Percentiles rank a stretch among this genome's conserved stretches.
Conservation (phyloP, 371 early-diverging fungal species). For the Saksenaea oblongispora region DNA sequence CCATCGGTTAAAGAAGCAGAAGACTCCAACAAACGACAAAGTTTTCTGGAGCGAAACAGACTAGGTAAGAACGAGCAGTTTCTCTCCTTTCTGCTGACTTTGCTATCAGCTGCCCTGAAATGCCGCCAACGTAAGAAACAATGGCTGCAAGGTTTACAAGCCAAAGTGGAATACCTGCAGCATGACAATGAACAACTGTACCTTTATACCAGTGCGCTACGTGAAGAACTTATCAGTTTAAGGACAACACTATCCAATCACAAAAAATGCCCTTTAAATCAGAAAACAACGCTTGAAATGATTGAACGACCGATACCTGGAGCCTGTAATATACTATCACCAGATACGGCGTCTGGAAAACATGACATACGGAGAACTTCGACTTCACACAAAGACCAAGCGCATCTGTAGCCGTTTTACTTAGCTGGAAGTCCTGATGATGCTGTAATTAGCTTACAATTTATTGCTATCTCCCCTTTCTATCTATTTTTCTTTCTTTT, state of each 20-base stretch:
- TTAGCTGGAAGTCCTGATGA: too few relatives aligned
- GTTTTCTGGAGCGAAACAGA: conserved; percentile 85
- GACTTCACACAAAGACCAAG: neutral
- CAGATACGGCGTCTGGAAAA: neutral
- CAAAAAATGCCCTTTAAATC: conserved; percentile 51
- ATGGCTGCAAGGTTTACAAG: conserved; percentile 57
- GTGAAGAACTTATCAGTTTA: conserved; percentile 51
- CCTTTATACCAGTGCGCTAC: conserved; percentile 38
- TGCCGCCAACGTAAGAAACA: conserved; percentile 72
- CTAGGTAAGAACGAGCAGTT: conserved; percentile 51
- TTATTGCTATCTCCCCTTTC: too few relatives aligned
- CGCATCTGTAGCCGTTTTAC: neutral
- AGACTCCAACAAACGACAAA: conserved; percentile 70
- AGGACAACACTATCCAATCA: conserved; percentile 56
- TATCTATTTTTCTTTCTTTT: too few relatives aligned
- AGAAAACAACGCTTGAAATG: conserved; percentile 5
- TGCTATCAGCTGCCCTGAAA: conserved; percentile 61
- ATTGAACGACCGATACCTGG: conserved; percentile 2
- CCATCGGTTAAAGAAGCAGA: conserved; percentile 22
- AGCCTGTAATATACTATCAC: neutral
- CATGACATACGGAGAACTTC: neutral
- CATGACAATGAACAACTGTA: conserved; percentile 54
- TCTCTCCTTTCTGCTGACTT: neutral
- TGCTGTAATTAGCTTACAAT: too few relatives aligned
- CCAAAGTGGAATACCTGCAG: conserved; percentile 53